A percentile compares a stretch with the other conserved stretches of the same genome.
These are phyloP conservation scores for Hymenoscyphus salicellus DNA, from an alignment of 2,329 filamentous ascomycete genomes.

Conservation along the genomic window DNA sequence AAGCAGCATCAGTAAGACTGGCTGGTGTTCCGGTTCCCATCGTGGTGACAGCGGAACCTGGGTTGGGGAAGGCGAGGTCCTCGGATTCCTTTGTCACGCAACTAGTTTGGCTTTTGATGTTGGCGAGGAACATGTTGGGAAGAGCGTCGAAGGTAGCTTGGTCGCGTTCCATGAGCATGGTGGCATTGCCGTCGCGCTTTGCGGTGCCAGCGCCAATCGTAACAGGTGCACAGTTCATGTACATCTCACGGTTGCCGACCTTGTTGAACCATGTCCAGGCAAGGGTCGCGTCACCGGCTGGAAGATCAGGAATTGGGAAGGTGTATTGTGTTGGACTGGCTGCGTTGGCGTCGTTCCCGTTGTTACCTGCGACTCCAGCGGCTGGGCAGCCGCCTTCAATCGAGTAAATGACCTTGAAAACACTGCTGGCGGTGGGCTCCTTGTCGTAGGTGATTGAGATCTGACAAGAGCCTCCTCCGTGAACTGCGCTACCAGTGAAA, in stretches of 20 bases:
- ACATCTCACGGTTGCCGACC: constrained; percentile 89
- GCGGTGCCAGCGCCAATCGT: constrained; percentile 54
- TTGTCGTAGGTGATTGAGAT: constrained; percentile 79
- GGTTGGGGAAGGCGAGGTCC: constrained; percentile 66
- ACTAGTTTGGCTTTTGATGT: constrained; percentile 49
- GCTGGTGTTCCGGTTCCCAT: constrained; percentile 34
- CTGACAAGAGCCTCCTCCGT: constrained; percentile 92
- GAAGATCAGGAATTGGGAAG: constrained; percentile 72
- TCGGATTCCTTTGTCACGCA: constrained; percentile 54
- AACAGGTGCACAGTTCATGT: constrained; percentile 91
- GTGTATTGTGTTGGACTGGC: constrained; percentile 57
- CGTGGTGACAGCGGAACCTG: constrained; percentile 57
- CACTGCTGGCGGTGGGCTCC: constrained; percentile 60
- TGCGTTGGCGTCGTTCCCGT: constrained; percentile 46
- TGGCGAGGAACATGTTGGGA: constrained; percentile 74
- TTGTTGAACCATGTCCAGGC: constrained; percentile 97
- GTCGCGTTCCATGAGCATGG: constrained; percentile 32
- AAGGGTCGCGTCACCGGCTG: constrained; percentile 73
- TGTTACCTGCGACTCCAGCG: constrained; percentile 54
- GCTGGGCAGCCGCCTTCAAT: constrained; percentile 83
- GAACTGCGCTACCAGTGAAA: constrained; percentile 71
- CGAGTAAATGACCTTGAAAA: constrained; percentile 87
- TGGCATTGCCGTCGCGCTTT: constrained; percentile 40
- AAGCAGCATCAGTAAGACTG: constrained; percentile 25
- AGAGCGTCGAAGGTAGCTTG: constrained; percentile 57